Base-by-base conservation (phyloP, 1,139 yeast species). In the Insectozyma bohioensis region DNA sequence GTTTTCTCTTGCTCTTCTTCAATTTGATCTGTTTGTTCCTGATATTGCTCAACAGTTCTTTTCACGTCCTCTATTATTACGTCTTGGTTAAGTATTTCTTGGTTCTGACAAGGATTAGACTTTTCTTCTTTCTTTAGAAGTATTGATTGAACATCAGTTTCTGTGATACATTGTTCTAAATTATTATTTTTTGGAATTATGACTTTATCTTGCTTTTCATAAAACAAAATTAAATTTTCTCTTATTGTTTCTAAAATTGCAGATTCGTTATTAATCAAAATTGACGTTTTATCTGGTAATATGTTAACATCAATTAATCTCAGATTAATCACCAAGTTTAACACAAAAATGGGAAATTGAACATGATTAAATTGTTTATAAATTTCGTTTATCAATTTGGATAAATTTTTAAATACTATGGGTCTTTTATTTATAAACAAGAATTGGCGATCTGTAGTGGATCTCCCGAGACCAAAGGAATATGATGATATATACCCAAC, bases 251-350 rank as follows among this genome's bases (percentile, higher is more conserved):
- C 84, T 6, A 84, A 47, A 1, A 88, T 53, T 10, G 59, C 55
- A 4, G 58, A 56, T 52, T 90, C 97, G 40, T 78, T 69, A 36
- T 83, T 90, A 1, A 92, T 52, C 45, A 86, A 51, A 2, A 92
- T 67, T 3, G 78, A 74, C 29, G 94, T 65, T 52, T 92, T 92
- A 52, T 92, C 97, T 0, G 98, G 98, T 0, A 95, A 80, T 1
- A 94, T 83, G 56, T 92, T 92, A 12, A 92, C 71, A 58, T 92
- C 99, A 22, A 85, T 56, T 14, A 67, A 61, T 14, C 55, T 49
- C 0, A 83, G 67, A 27, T 72, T 69, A 9, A 87, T 54, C 7
- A 52, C 50, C 21, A 92, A 46, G 53, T 94, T 71, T 2, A 86
- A 49, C 1, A 88, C 63, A 33, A 85, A 67, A n/a, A 78, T 75